Conservation (phyloP, 1,139 yeast genomes). For the Scheffersomyces insectosa region DNA sequence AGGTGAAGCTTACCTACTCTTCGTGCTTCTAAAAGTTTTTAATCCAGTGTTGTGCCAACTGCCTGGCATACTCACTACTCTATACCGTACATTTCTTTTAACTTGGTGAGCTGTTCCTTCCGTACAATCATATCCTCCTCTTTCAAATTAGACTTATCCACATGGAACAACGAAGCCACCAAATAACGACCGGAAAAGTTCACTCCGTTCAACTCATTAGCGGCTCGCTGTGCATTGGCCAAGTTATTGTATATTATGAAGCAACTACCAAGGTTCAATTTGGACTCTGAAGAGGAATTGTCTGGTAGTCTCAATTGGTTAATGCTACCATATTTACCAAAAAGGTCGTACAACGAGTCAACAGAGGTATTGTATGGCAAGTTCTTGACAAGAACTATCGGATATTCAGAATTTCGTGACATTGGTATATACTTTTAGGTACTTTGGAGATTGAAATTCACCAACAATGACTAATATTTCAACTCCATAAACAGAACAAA, state of each 20-base stretch:
- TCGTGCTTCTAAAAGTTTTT: too few relatives aligned
- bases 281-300: conserved; percentile 12
- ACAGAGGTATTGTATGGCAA: conserved; percentile 54
- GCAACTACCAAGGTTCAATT: conserved; percentile 46
- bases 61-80: neutral
- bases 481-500: too few relatives aligned
- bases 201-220: conserved; percentile 58
- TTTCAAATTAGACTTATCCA: conserved; percentile 34
- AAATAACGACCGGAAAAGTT: conserved; percentile 62
- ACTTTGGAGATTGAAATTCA: too few relatives aligned
- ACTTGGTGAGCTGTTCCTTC: conserved; percentile 18
- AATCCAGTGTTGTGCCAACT: too few relatives aligned
- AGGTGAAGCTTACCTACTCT: too few relatives aligned
- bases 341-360: conserved; percentile 51
- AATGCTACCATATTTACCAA: conserved; percentile 59
- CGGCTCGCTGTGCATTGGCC: conserved; percentile 50
- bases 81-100: conserved; percentile 17
- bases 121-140: conserved; percentile 23
- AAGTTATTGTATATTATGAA: conserved; percentile 55
- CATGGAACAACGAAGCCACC: conserved; percentile 48
- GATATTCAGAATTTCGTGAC: conserved; percentile 29
- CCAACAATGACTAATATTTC: too few relatives aligned
- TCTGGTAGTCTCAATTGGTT: conserved; percentile 56
- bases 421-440: too few relatives aligned
- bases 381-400: conserved; percentile 58